Evolutionary conservation across 345 rosid genomes (phyloP), one percentile per base, ranked within the genome.

Genomic region (Rhodamnia argentea): DNA sequence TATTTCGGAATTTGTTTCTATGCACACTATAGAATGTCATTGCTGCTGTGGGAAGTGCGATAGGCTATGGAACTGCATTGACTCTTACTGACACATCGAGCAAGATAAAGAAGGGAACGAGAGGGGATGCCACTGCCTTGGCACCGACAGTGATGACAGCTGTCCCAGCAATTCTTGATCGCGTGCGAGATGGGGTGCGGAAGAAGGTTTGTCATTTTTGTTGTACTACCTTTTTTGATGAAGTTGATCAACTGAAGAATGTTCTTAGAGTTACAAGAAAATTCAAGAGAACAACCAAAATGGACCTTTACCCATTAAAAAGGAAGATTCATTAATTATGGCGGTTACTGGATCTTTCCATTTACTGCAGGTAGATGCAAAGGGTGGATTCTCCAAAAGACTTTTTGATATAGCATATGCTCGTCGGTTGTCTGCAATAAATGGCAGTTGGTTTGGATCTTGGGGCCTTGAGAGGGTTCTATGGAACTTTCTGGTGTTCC

Each of bases 151-250:
- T 98, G 83, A 94, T 98, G 99, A 92, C 99, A 78, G 95, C 99
- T 90, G 99, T 98, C 86, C 99, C 99, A 83, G 99, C 99, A 89
- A 95, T 98, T 90, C 98, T 98, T 82, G 99, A 98, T 87, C 98
- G 99, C 86, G 98, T 98, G 85, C 94, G 96, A 86, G 99, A 95
- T 90, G 99, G 99, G 84, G 99, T 98, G 81, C 92, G 93, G 81
- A 98, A 95, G 92, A 98, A 96, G 97, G 99, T 96, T 86, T 82
- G 91, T 85, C 84, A 56, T 56, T 74, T 52, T 85, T 32, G 11
- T 52, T 83, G 58, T 50, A 16, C 83, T 56, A 75, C 75, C 47
- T 58, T 54, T 62, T 84, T 60, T 24, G 23, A 84, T 37, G 37
- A 20, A 58, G 27, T 37, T 6, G 40, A 47, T 50, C n/a, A 52